Base-by-base conservation (phyloP, 2,329 filamentous ascomycete genomes). In the Cadophora sp. region DNA sequence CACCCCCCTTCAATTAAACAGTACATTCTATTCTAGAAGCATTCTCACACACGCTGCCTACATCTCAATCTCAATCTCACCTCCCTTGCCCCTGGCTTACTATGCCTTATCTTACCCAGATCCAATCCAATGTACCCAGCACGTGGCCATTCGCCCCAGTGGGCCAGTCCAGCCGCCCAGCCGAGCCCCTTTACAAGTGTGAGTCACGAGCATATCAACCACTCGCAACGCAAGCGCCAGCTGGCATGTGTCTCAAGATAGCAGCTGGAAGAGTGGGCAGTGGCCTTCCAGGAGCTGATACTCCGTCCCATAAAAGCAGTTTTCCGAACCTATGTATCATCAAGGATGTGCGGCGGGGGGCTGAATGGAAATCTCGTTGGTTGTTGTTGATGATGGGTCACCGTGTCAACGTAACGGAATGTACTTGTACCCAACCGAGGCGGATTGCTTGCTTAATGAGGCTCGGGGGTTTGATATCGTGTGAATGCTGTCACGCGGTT, bases 341-440 rank as follows among this genome's bases (percentile, higher is more conserved):
- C 30, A 20, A 22, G n/a, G n/a, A 41, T 27, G 33, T 45, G 56
- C 5, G 56, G n/a, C 36, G 41, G 18, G 41, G 41, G 30, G 7
- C 22, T 47, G 41, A 33, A 4, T 45, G 27, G 27, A 30, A 3
- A 30, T 4, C 3, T 30, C 4, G 27, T 30, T 4, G 27, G 39
- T 43, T 9, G 18, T 30, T 60, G 53, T 58, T 58, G 33, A 39
- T 60, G 41, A 60, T 33, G 41, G 41, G 18, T 60, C 58, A 48
- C 43, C 58, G 27, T 60, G 58, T 41, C 58, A 60, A 60, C 58
- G 22, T n/a, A n/a, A n/a, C n/a, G n/a, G n/a, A n/a, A n/a, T n/a
- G n/a, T 30, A 30, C 27, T 3, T 4, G 27, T 16, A 55, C 9
- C 13, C 24, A 55, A 27, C 18, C 16, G 24, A 60, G 24, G 13